phyloP scores from a whole-genome alignment of 2,329 filamentous ascomycete genomes.

The Exophiala sp. region DNA sequence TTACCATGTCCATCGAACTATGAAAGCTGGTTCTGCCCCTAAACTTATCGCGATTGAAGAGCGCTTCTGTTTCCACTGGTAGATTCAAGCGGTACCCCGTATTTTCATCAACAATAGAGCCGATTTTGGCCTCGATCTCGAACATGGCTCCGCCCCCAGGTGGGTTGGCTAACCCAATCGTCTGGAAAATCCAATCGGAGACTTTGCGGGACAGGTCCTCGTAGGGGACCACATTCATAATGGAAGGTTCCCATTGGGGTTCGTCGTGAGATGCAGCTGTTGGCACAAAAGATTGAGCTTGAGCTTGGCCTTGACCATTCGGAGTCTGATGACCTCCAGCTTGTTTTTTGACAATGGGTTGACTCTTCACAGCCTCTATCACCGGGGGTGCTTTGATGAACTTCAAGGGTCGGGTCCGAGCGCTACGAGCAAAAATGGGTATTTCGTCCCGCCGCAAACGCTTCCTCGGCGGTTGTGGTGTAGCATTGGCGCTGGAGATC shows the following conservation, averaged over 20 bases:
- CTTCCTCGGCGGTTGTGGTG: slow-evolving; percentile 42
- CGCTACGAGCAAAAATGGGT: slow-evolving; percentile 47
- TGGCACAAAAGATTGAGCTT: slow-evolving; percentile 18
- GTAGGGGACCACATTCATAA: slow-evolving; percentile 63
- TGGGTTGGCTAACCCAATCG: slow-evolving; percentile 49
- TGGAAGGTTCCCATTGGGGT: slow-evolving; percentile 49
- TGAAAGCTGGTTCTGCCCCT: slow-evolving; percentile 59
- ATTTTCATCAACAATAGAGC: slow-evolving; percentile 63
- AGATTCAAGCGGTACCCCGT: slow-evolving; percentile 63
- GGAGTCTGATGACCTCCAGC: slow-evolving; percentile 22
- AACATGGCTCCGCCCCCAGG: slow-evolving; percentile 61
- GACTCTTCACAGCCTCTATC: slow-evolving; percentile 16
- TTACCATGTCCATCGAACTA: slow-evolving; percentile 84
- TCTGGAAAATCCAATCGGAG: slow-evolving; percentile 76
- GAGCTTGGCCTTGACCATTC: slow-evolving; percentile 31
- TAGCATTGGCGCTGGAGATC: slow-evolving; percentile 23
- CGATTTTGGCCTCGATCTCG: slow-evolving; percentile 92
- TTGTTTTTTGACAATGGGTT: slow-evolving; percentile 24
- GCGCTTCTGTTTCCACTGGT: slow-evolving; percentile 62
- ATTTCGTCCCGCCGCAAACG: slow-evolving; percentile 48
- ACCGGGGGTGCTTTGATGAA: slow-evolving; percentile 17
- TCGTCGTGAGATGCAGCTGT: slow-evolving; percentile 28
- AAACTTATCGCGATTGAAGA: slow-evolving; percentile 55
- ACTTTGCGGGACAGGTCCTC: slow-evolving; percentile 69
- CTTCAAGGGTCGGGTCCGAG: slow-evolving; percentile 34